Evolutionary conservation across 306 rosid species (phyloP).

Genomic region (Elaeagnus macrophylla): DNA sequence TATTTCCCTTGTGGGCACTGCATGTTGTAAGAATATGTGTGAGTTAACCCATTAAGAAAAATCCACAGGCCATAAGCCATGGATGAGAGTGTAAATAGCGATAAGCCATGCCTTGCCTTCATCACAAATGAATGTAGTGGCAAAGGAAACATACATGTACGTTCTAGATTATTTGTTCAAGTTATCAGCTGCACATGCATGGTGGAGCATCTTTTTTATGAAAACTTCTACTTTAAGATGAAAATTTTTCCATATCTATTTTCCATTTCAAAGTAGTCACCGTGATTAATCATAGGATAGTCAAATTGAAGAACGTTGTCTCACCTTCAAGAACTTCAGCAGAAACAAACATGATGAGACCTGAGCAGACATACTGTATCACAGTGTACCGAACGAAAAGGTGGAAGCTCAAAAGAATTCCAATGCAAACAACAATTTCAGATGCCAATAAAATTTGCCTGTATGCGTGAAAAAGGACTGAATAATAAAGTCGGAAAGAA

Average conservation of each 20-base stretch:
- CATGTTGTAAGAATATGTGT: too few species aligned
- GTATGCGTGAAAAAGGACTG: slow-evolving; percentile 23
- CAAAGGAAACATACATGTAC: too few species aligned
- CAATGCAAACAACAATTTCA: slow-evolving; percentile 65
- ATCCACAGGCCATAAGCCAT: not conserved
- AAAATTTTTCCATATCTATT: not conserved
- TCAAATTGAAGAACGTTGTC: slow-evolving; percentile 12
- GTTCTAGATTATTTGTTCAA: too few species aligned
- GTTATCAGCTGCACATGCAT: too few species aligned
- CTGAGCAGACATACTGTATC: slow-evolving; percentile 80
- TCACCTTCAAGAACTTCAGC: slow-evolving; percentile 99
- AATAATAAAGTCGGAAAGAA: slow-evolving; percentile 13
- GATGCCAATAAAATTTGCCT: slow-evolving; percentile 91
- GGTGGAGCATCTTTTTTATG: too few species aligned
- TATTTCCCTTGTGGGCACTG: too few species aligned
- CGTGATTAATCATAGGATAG: slow-evolving; percentile 12
- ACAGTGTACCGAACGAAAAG: slow-evolving; percentile 48
- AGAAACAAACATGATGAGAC: slow-evolving; percentile 86
- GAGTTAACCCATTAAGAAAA: too few species aligned
- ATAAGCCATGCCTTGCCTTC: too few species aligned
- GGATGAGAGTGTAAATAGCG: too few species aligned
- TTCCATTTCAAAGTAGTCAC: slow-evolving; percentile 1
- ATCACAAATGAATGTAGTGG: too few species aligned
- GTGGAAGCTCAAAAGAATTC: slow-evolving; percentile 73
- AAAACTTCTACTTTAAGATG: too few species aligned